Evolutionary conservation across 768 basidiomycete species (phyloP).

Genomic region (Xerocomus brunneocitrinus): DNA sequence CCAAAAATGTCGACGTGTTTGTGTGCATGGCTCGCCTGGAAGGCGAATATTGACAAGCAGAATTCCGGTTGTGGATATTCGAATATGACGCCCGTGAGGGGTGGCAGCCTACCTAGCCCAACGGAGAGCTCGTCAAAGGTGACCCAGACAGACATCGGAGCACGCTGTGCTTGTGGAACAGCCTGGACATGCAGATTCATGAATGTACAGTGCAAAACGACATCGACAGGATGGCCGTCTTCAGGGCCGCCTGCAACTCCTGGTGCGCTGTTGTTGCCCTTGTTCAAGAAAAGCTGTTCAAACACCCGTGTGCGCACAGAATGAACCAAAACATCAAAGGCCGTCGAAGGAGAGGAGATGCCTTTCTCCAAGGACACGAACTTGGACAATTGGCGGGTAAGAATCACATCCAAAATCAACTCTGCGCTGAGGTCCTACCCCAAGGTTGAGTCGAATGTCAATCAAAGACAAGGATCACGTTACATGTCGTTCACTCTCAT

Average conservation of each 20-base stretch:
- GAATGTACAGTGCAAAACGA: slow-evolving; percentile 16
- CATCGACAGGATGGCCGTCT: slow-evolving; percentile 12
- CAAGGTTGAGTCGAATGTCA: slow-evolving; percentile 6
- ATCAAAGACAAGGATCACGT: slow-evolving; percentile 13
- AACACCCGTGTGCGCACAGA: slow-evolving; percentile 38
- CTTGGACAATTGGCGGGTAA: slow-evolving; percentile 36
- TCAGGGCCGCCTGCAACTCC: neutral
- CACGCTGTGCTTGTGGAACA: neutral
- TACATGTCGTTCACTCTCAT: slow-evolving; percentile 47
- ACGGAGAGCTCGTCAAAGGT: slow-evolving; percentile 17
- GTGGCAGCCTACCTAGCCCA: slow-evolving; percentile 8
- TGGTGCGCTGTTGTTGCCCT: neutral
- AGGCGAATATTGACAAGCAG: slow-evolving; percentile 12
- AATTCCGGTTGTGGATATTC: slow-evolving; percentile 17
- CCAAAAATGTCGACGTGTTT: slow-evolving; percentile 17
- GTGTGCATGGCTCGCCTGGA: slow-evolving; percentile 16
- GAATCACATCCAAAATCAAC: slow-evolving; percentile 37
- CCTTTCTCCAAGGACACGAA: slow-evolving; percentile 25
- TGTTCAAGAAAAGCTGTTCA: slow-evolving; percentile 39
- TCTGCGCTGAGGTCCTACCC: slow-evolving; percentile 37
- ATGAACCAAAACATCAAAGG: slow-evolving; percentile 42
- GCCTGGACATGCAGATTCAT: slow-evolving; percentile 15
- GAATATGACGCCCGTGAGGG: neutral
- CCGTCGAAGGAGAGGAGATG: slow-evolving; percentile 13
- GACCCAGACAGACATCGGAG: neutral